phyloP scores from a whole-genome alignment of 2,329 filamentous ascomycete species.

The Coniochaeta ligniaria region DNA sequence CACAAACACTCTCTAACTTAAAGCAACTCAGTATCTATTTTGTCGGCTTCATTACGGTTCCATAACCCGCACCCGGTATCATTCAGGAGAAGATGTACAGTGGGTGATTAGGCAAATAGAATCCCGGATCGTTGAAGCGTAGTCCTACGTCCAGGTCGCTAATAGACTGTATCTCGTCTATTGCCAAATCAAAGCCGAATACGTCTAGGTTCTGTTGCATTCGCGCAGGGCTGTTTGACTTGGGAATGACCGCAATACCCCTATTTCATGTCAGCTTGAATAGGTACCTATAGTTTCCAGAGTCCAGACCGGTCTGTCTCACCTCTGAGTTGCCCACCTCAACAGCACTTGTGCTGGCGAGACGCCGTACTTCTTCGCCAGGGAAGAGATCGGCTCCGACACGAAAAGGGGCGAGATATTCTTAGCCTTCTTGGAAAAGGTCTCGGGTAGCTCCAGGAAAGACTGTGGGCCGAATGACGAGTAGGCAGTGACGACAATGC shows the following conservation, averaged over 20 bases:
- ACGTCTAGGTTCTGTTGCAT: conserved; percentile 51
- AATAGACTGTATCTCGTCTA: conserved; percentile 50
- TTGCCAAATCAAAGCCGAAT: conserved; percentile 43
- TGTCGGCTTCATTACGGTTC: too few relatives aligned
- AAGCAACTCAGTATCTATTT: too few relatives aligned
- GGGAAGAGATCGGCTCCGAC: conserved; percentile 32
- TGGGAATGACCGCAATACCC: conserved; percentile 56
- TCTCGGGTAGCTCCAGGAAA: conserved; percentile 22
- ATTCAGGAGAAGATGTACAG: not conserved
- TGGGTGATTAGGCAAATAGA: not conserved
- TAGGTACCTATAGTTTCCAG: not conserved
- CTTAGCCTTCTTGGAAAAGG: conserved; percentile 15
- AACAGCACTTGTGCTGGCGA: conserved; percentile 60
- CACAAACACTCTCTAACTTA: too few relatives aligned
- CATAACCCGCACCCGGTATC: too few relatives aligned
- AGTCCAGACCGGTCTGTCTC: conserved; percentile 5
- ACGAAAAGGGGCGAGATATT: conserved; percentile 21
- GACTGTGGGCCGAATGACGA: conserved; percentile 55
- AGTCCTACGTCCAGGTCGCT: conserved; percentile 43
- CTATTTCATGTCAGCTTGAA: not conserved
- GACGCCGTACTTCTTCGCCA: conserved; percentile 47
- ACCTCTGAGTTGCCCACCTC: conserved; percentile 58
- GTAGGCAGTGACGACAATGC: conserved; percentile 57
- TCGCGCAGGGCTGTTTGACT: conserved; percentile 45
- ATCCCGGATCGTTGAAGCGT: conserved; percentile 52